Base-by-base conservation (phyloP, 2,329 filamentous ascomycete genomes). In the Westerdykella sp. region DNA sequence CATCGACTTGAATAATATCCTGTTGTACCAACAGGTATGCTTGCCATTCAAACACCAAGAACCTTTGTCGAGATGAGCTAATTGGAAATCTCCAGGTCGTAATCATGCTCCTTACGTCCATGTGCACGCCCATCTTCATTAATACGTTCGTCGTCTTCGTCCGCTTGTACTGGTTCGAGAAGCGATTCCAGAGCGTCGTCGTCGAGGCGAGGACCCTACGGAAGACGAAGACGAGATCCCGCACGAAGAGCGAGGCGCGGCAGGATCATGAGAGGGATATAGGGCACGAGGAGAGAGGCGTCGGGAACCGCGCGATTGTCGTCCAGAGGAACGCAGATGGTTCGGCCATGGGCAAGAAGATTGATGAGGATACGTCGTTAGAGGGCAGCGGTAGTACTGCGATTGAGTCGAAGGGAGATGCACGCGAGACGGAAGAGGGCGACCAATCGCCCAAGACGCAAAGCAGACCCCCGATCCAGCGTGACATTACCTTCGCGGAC, bases 141-240 rank as follows among this genome's bases (percentile, higher is more conserved):
- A 65, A 69, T 43, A 62, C 85, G 2, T 85, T 80, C 36, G 88
- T 98, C 36, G 93, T 98, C 6, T 91, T 95, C 55, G 76, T 97
- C 12, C 85, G 93, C 21, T 74, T 98, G 1, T 96, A 95, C 69
- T 98, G 91, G 91, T 98, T 98, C 63, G 90, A 98, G 68, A 95
- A 94, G 67, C 81, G 90, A 6, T 97, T 98, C 62, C 85, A 95
- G 62, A 77, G 86, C 56, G 79, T 95, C 51, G 89, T 85, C 12
- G 76, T 76, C 28, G 86, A 95, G 55, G 82, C 86, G 1, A 79
- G 81, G 42, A 74, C 71, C 35, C 73, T 83, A 41, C 80, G 90
- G 42, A 75, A 77, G 42, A 84, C 68, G 72, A 81, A 72, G 70
- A 85, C 60, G 68, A 80, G 69, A 69, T 83, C 62, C 69, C 71